These are phyloP conservation scores for Eragrostis curvula DNA, from an alignment of 176 grass and related monocot species.

Conservation along the genomic window DNA sequence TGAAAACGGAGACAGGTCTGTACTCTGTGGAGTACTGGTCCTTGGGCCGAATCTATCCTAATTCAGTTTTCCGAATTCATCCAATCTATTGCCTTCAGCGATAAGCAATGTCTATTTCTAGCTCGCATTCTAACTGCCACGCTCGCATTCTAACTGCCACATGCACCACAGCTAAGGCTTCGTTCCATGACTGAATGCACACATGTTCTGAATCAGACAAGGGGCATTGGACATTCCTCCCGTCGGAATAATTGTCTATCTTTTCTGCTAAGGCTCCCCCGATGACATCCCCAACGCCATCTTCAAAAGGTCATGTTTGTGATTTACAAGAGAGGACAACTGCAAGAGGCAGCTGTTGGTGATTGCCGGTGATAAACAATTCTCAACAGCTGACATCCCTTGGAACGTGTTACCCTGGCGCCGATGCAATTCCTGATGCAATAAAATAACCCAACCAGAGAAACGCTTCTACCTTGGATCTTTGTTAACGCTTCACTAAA, in stretches of 20 bases:
- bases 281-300: neutral
- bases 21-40: too few species aligned
- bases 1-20: neutral
- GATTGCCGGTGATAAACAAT: neutral
- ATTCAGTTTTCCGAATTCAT: neutral
- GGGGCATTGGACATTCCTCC: slow-evolving; percentile 9
- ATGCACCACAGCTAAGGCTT: neutral
- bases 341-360: neutral
- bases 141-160: neutral
- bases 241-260: neutral
- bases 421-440: too few species aligned
- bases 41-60: neutral
- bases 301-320: neutral
- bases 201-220: slow-evolving; percentile 2
- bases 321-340: neutral
- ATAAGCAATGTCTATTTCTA: neutral
- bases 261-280: neutral
- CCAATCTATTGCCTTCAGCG: neutral
- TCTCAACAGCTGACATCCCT: neutral
- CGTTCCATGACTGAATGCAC: neutral
- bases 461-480: neutral
- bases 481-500: too few species aligned
- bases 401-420: neutral
- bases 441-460: neutral
- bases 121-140: neutral